Conservation (phyloP, 73 alveolate genomes). For the Tetrahymena elliotti region DNA sequence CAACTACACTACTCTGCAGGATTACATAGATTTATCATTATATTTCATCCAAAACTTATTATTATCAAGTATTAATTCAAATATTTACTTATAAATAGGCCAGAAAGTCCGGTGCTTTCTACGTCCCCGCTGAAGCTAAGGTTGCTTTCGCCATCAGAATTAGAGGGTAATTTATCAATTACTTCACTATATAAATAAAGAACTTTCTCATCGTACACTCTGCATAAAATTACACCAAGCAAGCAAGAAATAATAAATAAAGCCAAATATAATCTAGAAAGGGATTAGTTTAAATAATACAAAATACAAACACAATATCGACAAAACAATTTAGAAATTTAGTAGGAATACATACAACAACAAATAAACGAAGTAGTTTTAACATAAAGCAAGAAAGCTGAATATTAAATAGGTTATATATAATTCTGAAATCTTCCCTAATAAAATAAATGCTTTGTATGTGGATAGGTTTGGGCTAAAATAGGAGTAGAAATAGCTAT, state of each 20-base stretch:
- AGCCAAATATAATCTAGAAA: not conserved
- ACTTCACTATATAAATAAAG: conserved; percentile 50
- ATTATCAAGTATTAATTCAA: not conserved
- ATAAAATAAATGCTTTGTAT: not conserved
- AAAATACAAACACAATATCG: not conserved
- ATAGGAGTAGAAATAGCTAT: not conserved
- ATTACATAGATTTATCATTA: not conserved
- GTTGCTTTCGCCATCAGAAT: conserved; percentile 37
- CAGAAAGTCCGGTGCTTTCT: conserved; percentile 32
- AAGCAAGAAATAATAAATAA: no score
- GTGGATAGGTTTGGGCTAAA: not conserved
- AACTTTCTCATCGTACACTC: not conserved
- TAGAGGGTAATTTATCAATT: conserved; percentile 51
- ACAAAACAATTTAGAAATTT: not conserved
- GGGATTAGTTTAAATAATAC: conserved; percentile 1
- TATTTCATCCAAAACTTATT: not conserved
- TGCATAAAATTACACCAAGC: not conserved
- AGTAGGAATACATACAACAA: not conserved
- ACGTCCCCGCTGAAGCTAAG: conserved; percentile 49
- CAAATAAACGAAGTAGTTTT: not conserved
- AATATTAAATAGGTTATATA: not conserved
- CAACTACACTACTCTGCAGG: not conserved
- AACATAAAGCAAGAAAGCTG: not conserved
- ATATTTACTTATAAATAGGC: not conserved
- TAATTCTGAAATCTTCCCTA: not conserved